Base-by-base conservation (phyloP, 257 asterid genomes). In the Rehmannia glutinosa region DNA sequence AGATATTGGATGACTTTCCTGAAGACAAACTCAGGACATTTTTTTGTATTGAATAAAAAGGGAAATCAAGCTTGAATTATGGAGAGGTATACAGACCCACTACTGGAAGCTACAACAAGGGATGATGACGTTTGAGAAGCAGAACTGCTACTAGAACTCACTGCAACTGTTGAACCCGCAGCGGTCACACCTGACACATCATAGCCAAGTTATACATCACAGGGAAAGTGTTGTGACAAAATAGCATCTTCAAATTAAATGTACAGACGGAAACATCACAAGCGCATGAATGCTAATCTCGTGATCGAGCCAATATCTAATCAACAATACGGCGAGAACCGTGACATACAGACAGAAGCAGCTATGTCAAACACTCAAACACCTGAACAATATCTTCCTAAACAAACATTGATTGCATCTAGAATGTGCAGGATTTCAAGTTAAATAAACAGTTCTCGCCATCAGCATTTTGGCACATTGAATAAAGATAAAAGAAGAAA, bases 61-160 rank as follows among this genome's bases (percentile, higher is more conserved):
- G 33, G 21, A 60, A 60, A 21, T 50, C 39, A 41, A 32, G 47
- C 24, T 28, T 65, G 66, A 24, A 46, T 33, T 24, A 23, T 49
- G 17, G 74, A 52, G 43, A 51, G 70, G 67, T 43, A 74, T 10
- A 75, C 96, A 78, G 70, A 91, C 96, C 96, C 91, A 66, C 91
- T 82, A 69, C 86, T 82, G 46, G 91, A 80, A 75, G 92, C 73
- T 58, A 75, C 83, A 76, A 64, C 84, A 59, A 81, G 68, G 28
- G 80, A 59, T 20, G 96, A 78, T 64, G 97, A 72, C 41, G 88
- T 76, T 78, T 81, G 96, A 72, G 89, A 71, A 64, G 96, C 75
- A 79, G 89, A 78, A 73, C 75, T 71, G 65, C 95, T 36, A 68
- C 68, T 72, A 73, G 85, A 62, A 71, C 76, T 76, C 60, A 56